phyloP scores from a whole-genome alignment of 2,329 filamentous ascomycete species.

The Fusarium poae region DNA sequence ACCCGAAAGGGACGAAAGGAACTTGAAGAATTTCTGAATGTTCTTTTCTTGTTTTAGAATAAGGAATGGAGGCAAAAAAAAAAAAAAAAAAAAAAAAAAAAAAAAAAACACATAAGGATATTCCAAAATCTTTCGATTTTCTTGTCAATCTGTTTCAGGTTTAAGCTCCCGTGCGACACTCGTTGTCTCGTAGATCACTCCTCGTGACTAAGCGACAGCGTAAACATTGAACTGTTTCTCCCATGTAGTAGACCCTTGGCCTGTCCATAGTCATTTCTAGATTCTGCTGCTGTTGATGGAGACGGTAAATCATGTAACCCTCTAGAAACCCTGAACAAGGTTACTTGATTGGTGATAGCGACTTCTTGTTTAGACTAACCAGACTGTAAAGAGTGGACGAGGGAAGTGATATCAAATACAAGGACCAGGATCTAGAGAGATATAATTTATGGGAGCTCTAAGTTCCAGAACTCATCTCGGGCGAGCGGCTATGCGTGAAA shows the following conservation, averaged over 20 bases:
- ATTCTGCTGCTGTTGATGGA: conserved; percentile 1
- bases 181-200: conserved; percentile 21
- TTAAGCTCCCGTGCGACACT: conserved; percentile 24
- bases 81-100: no score
- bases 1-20: conserved; percentile 4
- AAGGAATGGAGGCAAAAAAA: not conserved
- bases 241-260: not conserved
- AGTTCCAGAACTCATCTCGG: conserved; percentile 18
- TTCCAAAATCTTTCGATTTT: conserved; percentile 31
- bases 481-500: conserved; percentile 34
- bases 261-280: not conserved
- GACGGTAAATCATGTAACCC: conserved; percentile 31
- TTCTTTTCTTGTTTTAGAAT: conserved; percentile 6
- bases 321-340: not conserved
- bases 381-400: conserved; percentile 12
- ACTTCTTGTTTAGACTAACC: conserved; percentile 31
- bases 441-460: conserved; percentile 10
- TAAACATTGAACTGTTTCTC: conserved; percentile 13
- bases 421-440: conserved; percentile 26
- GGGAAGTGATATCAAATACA: not conserved
- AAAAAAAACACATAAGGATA: conserved; percentile 16
- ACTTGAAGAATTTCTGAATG: not conserved
- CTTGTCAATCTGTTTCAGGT: conserved; percentile 22
- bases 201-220: not conserved
- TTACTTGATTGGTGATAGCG: not conserved